Percentiles rank a stretch among this genome's conserved stretches.
Evolutionary conservation across 2,329 filamentous ascomycete species (phyloP).

Genomic region (Aspergillus hortae): DNA sequence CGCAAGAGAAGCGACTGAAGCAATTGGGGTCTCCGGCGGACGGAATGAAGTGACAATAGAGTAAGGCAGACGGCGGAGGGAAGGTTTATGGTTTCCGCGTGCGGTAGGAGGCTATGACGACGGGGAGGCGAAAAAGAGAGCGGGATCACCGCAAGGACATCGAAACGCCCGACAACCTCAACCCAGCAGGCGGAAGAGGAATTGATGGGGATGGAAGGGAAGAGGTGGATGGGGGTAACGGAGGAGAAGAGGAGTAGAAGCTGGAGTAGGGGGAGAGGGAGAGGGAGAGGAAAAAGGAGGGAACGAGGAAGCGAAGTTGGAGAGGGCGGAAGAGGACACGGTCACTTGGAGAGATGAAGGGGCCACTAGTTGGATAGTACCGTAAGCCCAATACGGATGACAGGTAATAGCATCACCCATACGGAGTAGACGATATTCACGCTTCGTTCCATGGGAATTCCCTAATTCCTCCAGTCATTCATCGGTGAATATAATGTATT

Average conservation of each 20-base stretch:
- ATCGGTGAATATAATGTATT: too few relatives aligned
- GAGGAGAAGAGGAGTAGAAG: not conserved
- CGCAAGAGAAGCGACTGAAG: too few relatives aligned
- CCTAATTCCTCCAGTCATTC: too few relatives aligned
- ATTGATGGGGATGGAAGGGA: conserved; percentile 6
- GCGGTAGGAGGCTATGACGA: conserved; percentile 4
- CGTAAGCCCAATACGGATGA: not conserved
- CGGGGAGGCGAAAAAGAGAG: conserved; percentile 8
- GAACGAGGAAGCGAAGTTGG: conserved; percentile 2
- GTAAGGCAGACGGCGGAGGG: not conserved
- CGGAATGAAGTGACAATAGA: not conserved
- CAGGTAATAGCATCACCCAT: not conserved
- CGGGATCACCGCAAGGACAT: conserved; percentile 18
- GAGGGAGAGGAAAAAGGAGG: conserved; percentile 3
- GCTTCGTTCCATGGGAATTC: too few relatives aligned
- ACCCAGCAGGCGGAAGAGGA: conserved; percentile 8
- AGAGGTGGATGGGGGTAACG: not conserved
- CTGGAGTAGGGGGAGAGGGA: conserved; percentile 2
- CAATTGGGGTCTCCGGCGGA: not conserved
- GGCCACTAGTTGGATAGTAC: not conserved
- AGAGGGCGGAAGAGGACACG: conserved; percentile 5
- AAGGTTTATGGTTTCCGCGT: not conserved
- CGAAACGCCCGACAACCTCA: conserved; percentile 15
- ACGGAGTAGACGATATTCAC: too few relatives aligned
- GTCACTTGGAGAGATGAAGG: conserved; percentile 1